Base-by-base conservation (phyloP, 805 yeast species). In the Lipomyces lipofer region DNA sequence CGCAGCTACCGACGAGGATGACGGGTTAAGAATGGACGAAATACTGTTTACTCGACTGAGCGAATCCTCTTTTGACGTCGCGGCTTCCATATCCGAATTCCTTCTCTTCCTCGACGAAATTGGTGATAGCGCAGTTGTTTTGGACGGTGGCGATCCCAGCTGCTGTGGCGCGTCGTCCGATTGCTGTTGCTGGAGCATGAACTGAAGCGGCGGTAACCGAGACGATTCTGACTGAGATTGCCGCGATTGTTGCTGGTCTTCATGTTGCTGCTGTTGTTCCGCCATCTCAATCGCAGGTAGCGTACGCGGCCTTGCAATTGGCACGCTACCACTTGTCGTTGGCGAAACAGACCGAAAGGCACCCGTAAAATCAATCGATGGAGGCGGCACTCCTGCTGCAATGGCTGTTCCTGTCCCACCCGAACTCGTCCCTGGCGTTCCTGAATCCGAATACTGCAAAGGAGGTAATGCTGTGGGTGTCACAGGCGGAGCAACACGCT, bases 401-500 rank as follows among this genome's bases (percentile, higher is more conserved):
- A 25, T 3, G 12, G 40, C 47, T 17, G 21, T 28, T 45, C 40
- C 40, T n/a, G 40, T 9, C 22, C 40, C 21, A 25, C 25, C n/a
- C n/a, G n/a, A n/a, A n/a, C n/a, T n/a, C n/a, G n/a, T n/a, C n/a
- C n/a, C 21, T 8, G 21, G 21, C 17, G 9, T 39, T 27, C 24
- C 28, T 24, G 28, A 5, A 13, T 27, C 28, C 39, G 48, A 39
- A 29, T 47, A 47, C 22, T 39, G 44, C 27, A 56, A 24, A 19
- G 58, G 58, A 12, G 60, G 60, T 3, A 56, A 52, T 30, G 53
- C 40, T 21, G 13, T 36, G 10, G 54, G 49, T 10, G 58, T 55
- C 30, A 56, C 56, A 12, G 62, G 63, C 27, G 66, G 58, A 33
- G 60, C 65, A 29, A 67, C 65, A 63, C 94, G 76, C 60, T 82